Base-by-base conservation (phyloP, 2,329 filamentous ascomycete genomes). In the Madurella mycetomatis region DNA sequence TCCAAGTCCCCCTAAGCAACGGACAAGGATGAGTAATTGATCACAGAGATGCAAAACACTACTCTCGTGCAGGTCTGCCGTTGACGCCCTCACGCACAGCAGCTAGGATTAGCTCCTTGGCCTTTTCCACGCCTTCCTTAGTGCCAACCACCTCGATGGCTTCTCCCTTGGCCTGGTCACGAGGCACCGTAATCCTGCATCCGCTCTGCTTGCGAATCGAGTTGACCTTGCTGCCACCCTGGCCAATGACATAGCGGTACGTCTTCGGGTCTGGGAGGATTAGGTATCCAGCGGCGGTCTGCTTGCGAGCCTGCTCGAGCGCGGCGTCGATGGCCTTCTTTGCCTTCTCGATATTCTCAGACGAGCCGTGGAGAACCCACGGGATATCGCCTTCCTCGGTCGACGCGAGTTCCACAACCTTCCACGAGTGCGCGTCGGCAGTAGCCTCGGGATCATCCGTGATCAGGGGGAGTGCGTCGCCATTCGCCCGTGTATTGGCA, bases 131-230 rank as follows among this genome's bases (percentile, higher is more conserved):
- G 12, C 89, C 90, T 15, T 90, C 87, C 66, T 82, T 82, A 52
- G 80, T 82, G 40, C 94, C 94, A 37, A 87, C 78, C 65, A 99
- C 88, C 75, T 96, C 90, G 68, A 99, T 96, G 4, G 92, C 90
- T 71, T 96, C 92, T 47, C 81, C 79, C 60, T 75, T 76, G 44
- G 76, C 76, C 71, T 95, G 88, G 66, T 90, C 86, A 62, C 89
- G 85, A 18, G 94, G 94, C 41, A 99, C 92, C 61, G 92, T 91
- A 69, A 99, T 95, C 74, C 88, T 91, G 73, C 92, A 96, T 52
- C 88, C 89, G 49, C 91, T 96, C 76, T 94, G 85, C 75, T 90
- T 90, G 63, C 94, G 85, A 69, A 99, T 96, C 41, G 84, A 77
- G 73, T 96, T 96, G 70, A 99, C 95, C 72, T 92, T 92, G 70